phyloP scores from a whole-genome alignment of 371 early-diverging fungal species.

The Syncephalis fuscata region DNA sequence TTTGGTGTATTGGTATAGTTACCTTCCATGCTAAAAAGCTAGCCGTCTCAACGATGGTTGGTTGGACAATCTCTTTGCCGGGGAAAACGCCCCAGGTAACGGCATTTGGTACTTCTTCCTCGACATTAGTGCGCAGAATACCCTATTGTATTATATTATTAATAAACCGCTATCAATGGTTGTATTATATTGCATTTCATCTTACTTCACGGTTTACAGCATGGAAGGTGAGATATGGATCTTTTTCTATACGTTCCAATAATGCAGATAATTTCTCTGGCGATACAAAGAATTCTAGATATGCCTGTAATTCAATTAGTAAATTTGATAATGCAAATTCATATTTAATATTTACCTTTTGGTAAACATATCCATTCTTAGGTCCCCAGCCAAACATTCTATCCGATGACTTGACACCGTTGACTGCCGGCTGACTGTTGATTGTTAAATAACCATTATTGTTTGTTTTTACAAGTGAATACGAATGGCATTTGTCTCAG shows the following conservation, averaged over 20 bases:
- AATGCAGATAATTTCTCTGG: constrained; percentile 50
- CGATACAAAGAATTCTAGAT: constrained; percentile 88
- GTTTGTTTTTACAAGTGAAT: constrained; percentile 55
- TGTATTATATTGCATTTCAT: too few relatives aligned
- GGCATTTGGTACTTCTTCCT: constrained; percentile 75
- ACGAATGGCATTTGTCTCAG: constrained; percentile 66
- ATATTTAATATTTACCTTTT: constrained; percentile 34
- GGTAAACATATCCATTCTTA: constrained; percentile 89
- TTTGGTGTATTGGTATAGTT: constrained; percentile 10
- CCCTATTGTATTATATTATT: constrained; percentile 24
- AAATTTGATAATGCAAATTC: constrained; percentile 11
- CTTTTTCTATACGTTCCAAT: constrained; percentile 37
- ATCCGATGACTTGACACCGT: constrained; percentile 71
- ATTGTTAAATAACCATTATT: constrained; percentile 77
- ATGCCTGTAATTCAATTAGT: too few relatives aligned
- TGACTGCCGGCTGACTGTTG: constrained; percentile 92
- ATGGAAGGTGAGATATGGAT: constrained; percentile 69
- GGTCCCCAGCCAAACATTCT: constrained; percentile 91
- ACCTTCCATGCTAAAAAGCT: constrained; percentile 91
- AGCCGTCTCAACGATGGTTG: constrained; percentile 83
- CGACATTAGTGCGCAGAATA: constrained; percentile 70
- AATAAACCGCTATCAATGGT: too few relatives aligned
- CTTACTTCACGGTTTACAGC: constrained; percentile 54
- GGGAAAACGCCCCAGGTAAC: constrained; percentile 99
- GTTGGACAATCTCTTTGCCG: constrained; percentile 92